A percentile compares a stretch with the other conserved stretches of the same genome.
These are phyloP conservation scores for Globisporangium ultimum DNA, from an alignment of 352 stramenopile species.

Conservation along the genomic window DNA sequence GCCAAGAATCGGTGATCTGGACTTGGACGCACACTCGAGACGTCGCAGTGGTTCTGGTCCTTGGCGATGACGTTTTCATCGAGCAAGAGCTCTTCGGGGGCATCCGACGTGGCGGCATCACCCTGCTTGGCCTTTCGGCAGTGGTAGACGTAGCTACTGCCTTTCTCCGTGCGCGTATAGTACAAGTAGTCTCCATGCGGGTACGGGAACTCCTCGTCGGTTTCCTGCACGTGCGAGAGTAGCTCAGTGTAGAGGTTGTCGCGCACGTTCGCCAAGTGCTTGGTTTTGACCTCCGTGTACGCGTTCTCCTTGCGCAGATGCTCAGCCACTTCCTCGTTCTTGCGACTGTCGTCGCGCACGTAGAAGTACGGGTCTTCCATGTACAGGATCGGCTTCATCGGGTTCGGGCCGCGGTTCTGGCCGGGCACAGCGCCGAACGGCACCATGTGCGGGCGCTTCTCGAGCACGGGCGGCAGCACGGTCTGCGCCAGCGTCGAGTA, in stretches of 20 bases:
- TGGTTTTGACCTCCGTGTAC: constrained; percentile 87
- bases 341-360: constrained; percentile 92
- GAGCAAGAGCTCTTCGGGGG: constrained; percentile 89
- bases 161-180: constrained; percentile 88
- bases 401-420: constrained; percentile 77
- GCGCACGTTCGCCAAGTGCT: constrained; percentile 78
- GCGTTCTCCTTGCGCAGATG: constrained; percentile 93
- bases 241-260: constrained; percentile 93
- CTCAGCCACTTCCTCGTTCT: constrained; percentile 89
- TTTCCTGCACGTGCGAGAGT: constrained; percentile 88
- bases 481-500: constrained; percentile 52
- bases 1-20: constrained; percentile 91
- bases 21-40: constrained; percentile 74
- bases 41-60: constrained; percentile 80
- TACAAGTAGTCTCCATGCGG: constrained; percentile 81
- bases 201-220: constrained; percentile 82
- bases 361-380: constrained; percentile 95
- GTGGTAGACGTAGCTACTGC: constrained; percentile 76
- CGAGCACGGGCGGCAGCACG: constrained; percentile 50
- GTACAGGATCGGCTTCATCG: constrained; percentile 88
- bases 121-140: constrained; percentile 67
- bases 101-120: constrained; percentile 34
- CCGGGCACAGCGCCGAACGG: constrained; percentile 73
- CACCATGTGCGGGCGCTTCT: constrained; percentile 78
- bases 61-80: constrained; percentile 93